These are phyloP conservation scores for Beta vulgaris DNA, from an alignment of 148 eudicot genomes.

Conservation along the genomic window DNA sequence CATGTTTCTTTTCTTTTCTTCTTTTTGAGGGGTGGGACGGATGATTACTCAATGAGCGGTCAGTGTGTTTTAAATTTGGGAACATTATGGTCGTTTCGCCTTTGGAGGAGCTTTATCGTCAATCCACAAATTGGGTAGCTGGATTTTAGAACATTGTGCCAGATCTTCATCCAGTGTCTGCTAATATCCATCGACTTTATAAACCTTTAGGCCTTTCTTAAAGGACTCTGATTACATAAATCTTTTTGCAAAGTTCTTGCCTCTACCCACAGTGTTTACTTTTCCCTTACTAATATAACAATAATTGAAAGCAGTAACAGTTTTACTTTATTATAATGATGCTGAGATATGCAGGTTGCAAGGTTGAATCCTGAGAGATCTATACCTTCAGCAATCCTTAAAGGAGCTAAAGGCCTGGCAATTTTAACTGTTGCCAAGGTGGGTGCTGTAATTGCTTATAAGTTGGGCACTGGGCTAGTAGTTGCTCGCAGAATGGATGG, in stretches of 20 bases:
- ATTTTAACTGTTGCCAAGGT: conserved; percentile 93
- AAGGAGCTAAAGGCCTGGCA: conserved; percentile 93
- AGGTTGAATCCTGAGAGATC: conserved; percentile 88
- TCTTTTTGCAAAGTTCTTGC: background rate
- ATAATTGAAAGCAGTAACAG: background rate
- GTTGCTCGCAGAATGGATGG: conserved; percentile 92
- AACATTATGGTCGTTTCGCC: background rate
- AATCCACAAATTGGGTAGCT: background rate
- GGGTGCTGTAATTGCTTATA: conserved; percentile 77
- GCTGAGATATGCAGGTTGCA: conserved; percentile 50
- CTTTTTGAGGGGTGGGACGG: background rate
- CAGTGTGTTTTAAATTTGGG: background rate
- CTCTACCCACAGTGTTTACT: background rate
- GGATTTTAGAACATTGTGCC: background rate
- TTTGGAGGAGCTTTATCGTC: background rate
- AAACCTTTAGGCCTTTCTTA: no score
- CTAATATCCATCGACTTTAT: background rate
- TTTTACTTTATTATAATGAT: conserved; percentile 3
- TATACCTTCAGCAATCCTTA: conserved; percentile 76
- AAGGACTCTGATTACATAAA: no score
- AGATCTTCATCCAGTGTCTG: background rate
- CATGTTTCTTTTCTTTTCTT: background rate
- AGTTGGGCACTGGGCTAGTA: conserved; percentile 95
- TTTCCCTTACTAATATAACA: background rate
- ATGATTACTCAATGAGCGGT: background rate